A percentile compares a stretch with the other conserved stretches of the same genome.
Conservation (phyloP, 2,329 filamentous ascomycete species). For the Incumbomyces lentus region DNA sequence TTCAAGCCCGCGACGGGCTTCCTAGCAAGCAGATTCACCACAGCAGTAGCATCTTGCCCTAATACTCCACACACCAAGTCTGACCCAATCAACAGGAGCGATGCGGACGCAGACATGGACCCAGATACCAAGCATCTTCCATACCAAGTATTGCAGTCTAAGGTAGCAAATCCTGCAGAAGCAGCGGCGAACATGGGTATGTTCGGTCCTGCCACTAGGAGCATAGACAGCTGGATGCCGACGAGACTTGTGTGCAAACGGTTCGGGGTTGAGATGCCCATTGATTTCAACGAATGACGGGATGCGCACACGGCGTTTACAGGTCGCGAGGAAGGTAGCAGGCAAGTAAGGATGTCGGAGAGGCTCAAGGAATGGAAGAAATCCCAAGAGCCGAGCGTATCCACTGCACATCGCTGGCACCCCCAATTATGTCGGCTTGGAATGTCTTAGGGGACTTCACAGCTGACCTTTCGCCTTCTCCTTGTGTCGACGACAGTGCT, state of each 20-base stretch:
- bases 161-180: constrained; percentile 65
- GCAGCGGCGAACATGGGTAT: constrained; percentile 82
- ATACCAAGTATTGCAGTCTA: constrained; percentile 38
- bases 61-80: constrained; percentile 29
- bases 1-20: constrained; percentile 86
- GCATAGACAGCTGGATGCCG: constrained; percentile 62
- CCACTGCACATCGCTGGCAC: too few relatives aligned
- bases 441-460: too few relatives aligned
- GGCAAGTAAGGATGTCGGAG: too few relatives aligned
- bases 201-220: constrained; percentile 82
- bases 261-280: constrained; percentile 57
- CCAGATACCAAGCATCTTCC: constrained; percentile 27
- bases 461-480: too few relatives aligned
- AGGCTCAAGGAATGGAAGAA: too few relatives aligned
- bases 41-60: constrained; percentile 24
- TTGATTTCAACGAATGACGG: background rate
- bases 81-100: constrained; percentile 19
- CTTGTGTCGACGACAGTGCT: too few relatives aligned
- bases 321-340: too few relatives aligned
- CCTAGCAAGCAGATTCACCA: constrained; percentile 89
- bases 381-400: too few relatives aligned
- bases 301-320: too few relatives aligned
- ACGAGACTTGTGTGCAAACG: constrained; percentile 83
- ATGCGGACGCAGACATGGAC: constrained; percentile 15
- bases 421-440: too few relatives aligned